Percentiles rank a stretch among this genome's conserved stretches.
Evolutionary conservation across 805 yeast genomes (phyloP).

Genomic region (Clavispora santaluciae): DNA sequence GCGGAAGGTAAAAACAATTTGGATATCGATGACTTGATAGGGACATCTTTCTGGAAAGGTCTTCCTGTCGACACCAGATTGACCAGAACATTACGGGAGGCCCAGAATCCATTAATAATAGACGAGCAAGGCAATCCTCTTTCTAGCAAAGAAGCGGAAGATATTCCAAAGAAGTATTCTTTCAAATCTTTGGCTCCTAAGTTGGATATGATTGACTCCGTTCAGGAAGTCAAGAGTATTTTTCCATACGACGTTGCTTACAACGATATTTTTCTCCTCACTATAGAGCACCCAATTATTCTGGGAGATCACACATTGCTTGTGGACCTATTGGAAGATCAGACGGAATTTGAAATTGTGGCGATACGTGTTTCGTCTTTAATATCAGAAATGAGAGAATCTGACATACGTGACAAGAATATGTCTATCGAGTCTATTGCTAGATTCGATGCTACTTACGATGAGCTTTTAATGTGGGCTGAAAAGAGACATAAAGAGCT

Average conservation of each 20-base stretch:
- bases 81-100: neutral
- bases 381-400: neutral
- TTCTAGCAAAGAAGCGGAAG: too few relatives aligned
- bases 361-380: slow-evolving; percentile 21
- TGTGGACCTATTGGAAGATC: slow-evolving; percentile 17
- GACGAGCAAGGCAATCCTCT: slow-evolving; percentile 13
- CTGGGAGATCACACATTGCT: slow-evolving; percentile 21
- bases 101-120: neutral
- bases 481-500: slow-evolving; percentile 1
- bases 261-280: slow-evolving; percentile 22
- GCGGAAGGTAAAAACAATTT: slow-evolving; percentile 1
- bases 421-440: neutral
- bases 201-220: slow-evolving; percentile 2
- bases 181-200: neutral
- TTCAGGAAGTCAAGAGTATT: neutral
- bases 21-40: neutral
- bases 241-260: slow-evolving; percentile 31
- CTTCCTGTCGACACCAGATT: neutral
- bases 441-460: slow-evolving; percentile 6
- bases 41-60: slow-evolving; percentile 1
- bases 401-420: neutral
- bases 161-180: neutral
- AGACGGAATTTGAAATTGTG: slow-evolving; percentile 21
- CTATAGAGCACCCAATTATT: slow-evolving; percentile 27
- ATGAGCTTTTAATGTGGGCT: slow-evolving; percentile 13